A percentile compares a stretch with the other conserved stretches of the same genome.
phyloP scores from a whole-genome alignment of 2,329 filamentous ascomycete genomes.

The Zasmidium citrigriseum region DNA sequence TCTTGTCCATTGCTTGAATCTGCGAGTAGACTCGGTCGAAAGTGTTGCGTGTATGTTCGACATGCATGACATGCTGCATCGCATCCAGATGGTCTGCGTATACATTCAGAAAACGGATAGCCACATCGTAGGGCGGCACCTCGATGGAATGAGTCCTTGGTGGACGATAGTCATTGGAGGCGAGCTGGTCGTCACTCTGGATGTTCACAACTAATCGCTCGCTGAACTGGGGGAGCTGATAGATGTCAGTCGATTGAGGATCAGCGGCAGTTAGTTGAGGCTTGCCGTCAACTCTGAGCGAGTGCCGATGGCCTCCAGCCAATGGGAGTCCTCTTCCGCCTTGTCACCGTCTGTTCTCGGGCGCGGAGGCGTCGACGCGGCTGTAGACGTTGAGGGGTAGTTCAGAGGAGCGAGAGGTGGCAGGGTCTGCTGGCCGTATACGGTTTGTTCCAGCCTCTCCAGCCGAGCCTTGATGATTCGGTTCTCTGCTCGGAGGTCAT shows the following conservation, averaged over 20 bases:
- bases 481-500: constrained; percentile 21
- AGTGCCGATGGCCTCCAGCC: constrained; percentile 15
- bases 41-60: constrained; percentile 16
- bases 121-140: constrained; percentile 21
- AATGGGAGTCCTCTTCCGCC: constrained; percentile 17
- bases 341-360: constrained; percentile 9
- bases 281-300: constrained; percentile 1
- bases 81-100: constrained; percentile 25
- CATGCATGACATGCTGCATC: constrained; percentile 30
- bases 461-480: constrained; percentile 19
- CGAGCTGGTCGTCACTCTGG: constrained; percentile 12
- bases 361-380: neutral
- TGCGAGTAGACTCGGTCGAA: constrained; percentile 20
- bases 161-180: neutral
- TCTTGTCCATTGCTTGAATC: constrained; percentile 7
- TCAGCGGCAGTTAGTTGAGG: neutral
- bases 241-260: neutral
- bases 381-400: neutral
- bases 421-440: constrained; percentile 8
- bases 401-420: neutral
- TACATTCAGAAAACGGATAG: constrained; percentile 18
- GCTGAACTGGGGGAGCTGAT: constrained; percentile 11
- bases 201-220: constrained; percentile 8
- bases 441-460: constrained; percentile 20
- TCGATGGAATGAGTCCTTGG: constrained; percentile 13